Evolutionary conservation across 306 rosid genomes (phyloP).

Genomic region (Pterocarpus macrocarpus): DNA sequence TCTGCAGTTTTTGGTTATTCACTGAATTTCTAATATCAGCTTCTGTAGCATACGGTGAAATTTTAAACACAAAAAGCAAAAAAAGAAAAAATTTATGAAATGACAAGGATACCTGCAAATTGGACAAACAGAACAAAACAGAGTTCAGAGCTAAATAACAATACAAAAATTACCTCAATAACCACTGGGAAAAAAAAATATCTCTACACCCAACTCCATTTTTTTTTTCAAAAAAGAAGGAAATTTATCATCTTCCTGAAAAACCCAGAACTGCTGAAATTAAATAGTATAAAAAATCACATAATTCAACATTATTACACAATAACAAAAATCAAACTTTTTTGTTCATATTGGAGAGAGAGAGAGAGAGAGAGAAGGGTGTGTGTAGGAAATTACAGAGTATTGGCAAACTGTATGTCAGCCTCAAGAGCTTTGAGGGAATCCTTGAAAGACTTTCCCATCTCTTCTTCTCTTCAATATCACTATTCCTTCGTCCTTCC

Average conservation of each 20-base stretch:
- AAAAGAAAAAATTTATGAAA: neutral
- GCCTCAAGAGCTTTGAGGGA: constrained; percentile 56
- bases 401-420: constrained; percentile 47
- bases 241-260: neutral
- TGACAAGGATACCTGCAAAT: neutral
- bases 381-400: constrained; percentile 35
- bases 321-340: neutral
- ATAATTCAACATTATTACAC: neutral
- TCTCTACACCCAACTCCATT: too few relatives aligned
- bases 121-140: constrained; percentile 23
- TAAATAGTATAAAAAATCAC: neutral
- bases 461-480: constrained; percentile 6
- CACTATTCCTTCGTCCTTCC: neutral
- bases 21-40: neutral
- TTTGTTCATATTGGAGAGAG: neutral
- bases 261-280: neutral
- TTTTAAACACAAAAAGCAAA: neutral
- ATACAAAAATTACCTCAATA: neutral
- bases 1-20: neutral
- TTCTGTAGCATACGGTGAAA: neutral
- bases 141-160: neutral
- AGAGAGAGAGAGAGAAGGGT: neutral
- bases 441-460: constrained; percentile 50
- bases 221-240: neutral
- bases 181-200: neutral